These are phyloP conservation scores for Diddensiella caesifluorescens DNA, from an alignment of 805 yeast species.

Conservation along the genomic window DNA sequence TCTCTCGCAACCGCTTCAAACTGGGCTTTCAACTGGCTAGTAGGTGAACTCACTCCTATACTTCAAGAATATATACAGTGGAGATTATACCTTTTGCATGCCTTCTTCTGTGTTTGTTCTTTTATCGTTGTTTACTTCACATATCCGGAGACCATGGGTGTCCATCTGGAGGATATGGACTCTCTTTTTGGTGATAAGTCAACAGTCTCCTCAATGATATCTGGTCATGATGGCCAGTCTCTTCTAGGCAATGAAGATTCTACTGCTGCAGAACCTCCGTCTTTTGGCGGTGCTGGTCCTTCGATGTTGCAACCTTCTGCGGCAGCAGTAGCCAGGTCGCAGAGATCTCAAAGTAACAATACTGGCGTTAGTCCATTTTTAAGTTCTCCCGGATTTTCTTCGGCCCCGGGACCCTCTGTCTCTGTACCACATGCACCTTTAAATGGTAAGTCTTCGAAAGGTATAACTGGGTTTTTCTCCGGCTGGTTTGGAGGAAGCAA, in stretches of 20 bases:
- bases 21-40: slow-evolving; percentile 89
- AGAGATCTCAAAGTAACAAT: slow-evolving; percentile 9
- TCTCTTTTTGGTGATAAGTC: slow-evolving; percentile 70
- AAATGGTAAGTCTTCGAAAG: no score
- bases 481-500: no score
- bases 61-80: slow-evolving; percentile 70
- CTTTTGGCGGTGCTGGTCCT: slow-evolving; percentile 13
- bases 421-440: no score
- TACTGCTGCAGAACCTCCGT: slow-evolving; percentile 9
- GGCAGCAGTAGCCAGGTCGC: slow-evolving; percentile 24
- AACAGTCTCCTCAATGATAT: slow-evolving; percentile 21
- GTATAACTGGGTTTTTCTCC: no score
- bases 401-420: no score
- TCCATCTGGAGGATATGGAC: slow-evolving; percentile 87
- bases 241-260: slow-evolving; percentile 17
- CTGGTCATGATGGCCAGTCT: slow-evolving; percentile 22
- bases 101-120: slow-evolving; percentile 67
- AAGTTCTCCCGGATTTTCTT: background rate
- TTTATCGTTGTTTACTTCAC: slow-evolving; percentile 63
- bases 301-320: slow-evolving; percentile 26
- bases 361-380: slow-evolving; percentile 4
- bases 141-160: slow-evolving; percentile 90
- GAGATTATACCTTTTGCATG: slow-evolving; percentile 79
- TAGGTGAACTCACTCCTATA: slow-evolving; percentile 87
- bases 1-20: slow-evolving; percentile 86